Percentiles rank a stretch among this genome's conserved stretches.
Evolutionary conservation across 2,329 filamentous ascomycete species (phyloP).

Genomic region (Fusarium sp.): DNA sequence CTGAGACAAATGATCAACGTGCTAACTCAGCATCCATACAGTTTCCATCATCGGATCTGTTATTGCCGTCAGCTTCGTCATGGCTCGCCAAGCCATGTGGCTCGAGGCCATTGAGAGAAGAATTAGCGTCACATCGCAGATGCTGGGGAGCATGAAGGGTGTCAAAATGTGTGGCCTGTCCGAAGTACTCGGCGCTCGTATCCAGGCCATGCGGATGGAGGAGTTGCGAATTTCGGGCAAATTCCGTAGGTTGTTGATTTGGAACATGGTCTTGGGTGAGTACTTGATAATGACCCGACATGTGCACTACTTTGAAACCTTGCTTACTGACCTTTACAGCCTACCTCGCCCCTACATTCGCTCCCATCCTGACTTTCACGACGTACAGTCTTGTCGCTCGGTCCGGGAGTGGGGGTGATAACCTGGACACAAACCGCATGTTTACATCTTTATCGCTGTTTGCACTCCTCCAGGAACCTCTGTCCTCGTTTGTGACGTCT

Average conservation of each 20-base stretch:
- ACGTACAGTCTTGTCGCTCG: slow-evolving; percentile 35
- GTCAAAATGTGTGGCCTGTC: slow-evolving; percentile 53
- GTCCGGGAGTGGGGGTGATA: slow-evolving; percentile 10
- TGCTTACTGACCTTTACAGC: slow-evolving; percentile 7
- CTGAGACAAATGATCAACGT: not conserved
- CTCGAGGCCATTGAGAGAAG: slow-evolving; percentile 51
- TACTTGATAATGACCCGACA: not conserved
- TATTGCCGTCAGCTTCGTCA: slow-evolving; percentile 47
- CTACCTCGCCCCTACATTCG: slow-evolving; percentile 39
- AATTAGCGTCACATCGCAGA: slow-evolving; percentile 47
- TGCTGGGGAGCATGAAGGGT: slow-evolving; percentile 52
- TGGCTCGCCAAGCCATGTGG: slow-evolving; percentile 47
- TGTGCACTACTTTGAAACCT: not conserved
- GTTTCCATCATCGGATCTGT: slow-evolving; percentile 46
- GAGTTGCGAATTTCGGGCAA: slow-evolving; percentile 29
- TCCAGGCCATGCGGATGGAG: slow-evolving; percentile 28
- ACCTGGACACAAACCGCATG: slow-evolving; percentile 36
- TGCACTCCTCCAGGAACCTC: slow-evolving; percentile 25
- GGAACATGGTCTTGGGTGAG: slow-evolving; percentile 42
- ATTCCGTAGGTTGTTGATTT: slow-evolving; percentile 36
- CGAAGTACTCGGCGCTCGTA: slow-evolving; percentile 23
- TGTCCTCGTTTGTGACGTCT: slow-evolving; percentile 28
- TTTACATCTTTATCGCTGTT: slow-evolving; percentile 40
- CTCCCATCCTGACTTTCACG: slow-evolving; percentile 32
- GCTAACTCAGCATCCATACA: slow-evolving; percentile 5